Evolutionary conservation across 1,139 yeast species (phyloP), one percentile per base, ranked within the genome.

Genomic region (Pichia sp.): DNA sequence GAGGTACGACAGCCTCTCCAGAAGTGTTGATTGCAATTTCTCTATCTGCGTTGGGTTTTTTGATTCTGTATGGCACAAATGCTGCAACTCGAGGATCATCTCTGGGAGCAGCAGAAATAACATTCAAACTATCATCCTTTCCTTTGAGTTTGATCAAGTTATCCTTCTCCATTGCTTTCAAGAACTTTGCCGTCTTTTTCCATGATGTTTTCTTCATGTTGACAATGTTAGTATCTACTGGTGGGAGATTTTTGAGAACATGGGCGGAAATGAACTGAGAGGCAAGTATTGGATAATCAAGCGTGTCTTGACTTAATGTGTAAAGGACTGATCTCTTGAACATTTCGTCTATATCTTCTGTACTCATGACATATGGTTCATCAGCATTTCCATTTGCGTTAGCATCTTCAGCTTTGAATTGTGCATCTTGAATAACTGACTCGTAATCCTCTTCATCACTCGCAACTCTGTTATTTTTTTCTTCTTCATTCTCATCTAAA

Each of bases 121-220:
- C 63, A 0, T 72, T 68, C 22, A 85, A 62, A 51, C 83, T 94
- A 43, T 88, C 93, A 17, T 70, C 82, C 49, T 85, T 82, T 10
- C 91, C 94, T 48, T 85, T 84, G 13, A 78, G 59, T 37, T 72
- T 72, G 20, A 85, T 46, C 40, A 79, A 72, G 2, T 75, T 74
- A 34, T 69, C 67, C 53, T 86, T 88, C 45, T 83, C 94, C 79
- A 87, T 85, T 5, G 82, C 77, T 53, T 86, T 88, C 38, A 88
- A 63, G 51, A 78, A 86, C 57, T 87, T 88, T 16, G 88, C 71
- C 2, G 93, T 76, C 53, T 91, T 91, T 56, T 83, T 87, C 94
- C 94, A 88, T 3, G 88, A 74, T 0, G 96, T 79, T 50, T 77
- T 80, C 58, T 87, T 88, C 50, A 91, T 72, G 41, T 72, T 77